Percentiles rank a stretch among this genome's conserved stretches.
These are phyloP conservation scores for Amborella trichopoda DNA, from an alignment of 164 flowering plant species.

Conservation along the genomic window DNA sequence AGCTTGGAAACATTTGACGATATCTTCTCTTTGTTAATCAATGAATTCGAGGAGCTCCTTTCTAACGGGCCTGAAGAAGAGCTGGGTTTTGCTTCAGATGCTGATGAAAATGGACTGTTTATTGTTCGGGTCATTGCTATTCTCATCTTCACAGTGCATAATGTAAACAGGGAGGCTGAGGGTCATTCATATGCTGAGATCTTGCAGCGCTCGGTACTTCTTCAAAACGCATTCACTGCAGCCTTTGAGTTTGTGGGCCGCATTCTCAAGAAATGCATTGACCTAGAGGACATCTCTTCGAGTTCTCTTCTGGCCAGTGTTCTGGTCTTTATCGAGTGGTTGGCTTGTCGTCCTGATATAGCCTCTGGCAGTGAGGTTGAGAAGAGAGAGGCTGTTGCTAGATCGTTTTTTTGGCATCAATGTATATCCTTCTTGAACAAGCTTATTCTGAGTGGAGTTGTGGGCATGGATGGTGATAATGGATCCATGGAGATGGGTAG, in stretches of 20 bases:
- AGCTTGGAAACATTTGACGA: constrained; percentile 86
- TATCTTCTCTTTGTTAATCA: constrained; percentile 43
- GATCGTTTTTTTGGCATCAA: constrained; percentile 68
- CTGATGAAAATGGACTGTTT: constrained; percentile 49
- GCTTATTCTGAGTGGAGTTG: constrained; percentile 36
- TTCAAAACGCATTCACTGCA: constrained; percentile 77
- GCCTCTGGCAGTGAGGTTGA: constrained; percentile 50
- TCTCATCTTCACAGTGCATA: constrained; percentile 73
- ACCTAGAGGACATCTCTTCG: constrained; percentile 50
- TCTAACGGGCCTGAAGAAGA: constrained; percentile 65
- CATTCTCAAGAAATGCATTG: constrained; percentile 49
- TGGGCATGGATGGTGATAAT: constrained; percentile 51
- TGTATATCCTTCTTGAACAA: constrained; percentile 62
- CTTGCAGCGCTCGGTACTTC: constrained; percentile 72
- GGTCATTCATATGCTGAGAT: constrained; percentile 89
- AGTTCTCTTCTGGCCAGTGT: constrained; percentile 74
- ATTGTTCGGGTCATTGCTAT: constrained; percentile 61
- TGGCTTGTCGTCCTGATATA: constrained; percentile 72
- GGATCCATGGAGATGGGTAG: constrained; percentile 62
- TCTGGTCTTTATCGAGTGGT: constrained; percentile 88
- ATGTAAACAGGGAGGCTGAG: constrained; percentile 57
- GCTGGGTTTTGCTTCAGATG: constrained; percentile 61
- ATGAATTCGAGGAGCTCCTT: constrained; percentile 51
- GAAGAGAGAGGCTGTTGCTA: constrained; percentile 53
- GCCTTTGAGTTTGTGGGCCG: constrained; percentile 68